Percentiles rank a stretch among this genome's conserved stretches.
phyloP scores from a whole-genome alignment of 2,329 filamentous ascomycete genomes.

The Fusarium chuoi region DNA sequence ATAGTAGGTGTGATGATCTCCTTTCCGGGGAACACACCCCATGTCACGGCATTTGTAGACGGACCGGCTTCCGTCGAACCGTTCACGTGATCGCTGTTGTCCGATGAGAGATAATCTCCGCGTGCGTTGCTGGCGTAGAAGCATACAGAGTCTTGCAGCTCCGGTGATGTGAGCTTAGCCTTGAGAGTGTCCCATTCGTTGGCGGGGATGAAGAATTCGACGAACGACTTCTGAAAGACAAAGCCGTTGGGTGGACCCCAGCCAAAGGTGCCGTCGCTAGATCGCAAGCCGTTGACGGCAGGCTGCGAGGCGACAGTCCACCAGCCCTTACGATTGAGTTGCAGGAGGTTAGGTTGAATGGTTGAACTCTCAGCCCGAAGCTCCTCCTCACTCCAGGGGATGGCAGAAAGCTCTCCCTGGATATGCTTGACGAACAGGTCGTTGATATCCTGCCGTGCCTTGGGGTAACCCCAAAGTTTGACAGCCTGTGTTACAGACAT shows the following conservation, averaged over 20 bases:
- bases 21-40: constrained; percentile 94
- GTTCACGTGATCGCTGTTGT: constrained; percentile 55
- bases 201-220: constrained; percentile 90
- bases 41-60: constrained; percentile 93
- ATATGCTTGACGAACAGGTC: constrained; percentile 84
- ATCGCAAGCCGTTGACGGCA: constrained; percentile 86
- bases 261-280: constrained; percentile 82
- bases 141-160: constrained; percentile 74
- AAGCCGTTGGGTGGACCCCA: constrained; percentile 95
- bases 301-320: constrained; percentile 98
- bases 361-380: constrained; percentile 84
- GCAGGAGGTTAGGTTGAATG: constrained; percentile 80
- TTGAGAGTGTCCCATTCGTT: constrained; percentile 77
- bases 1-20: constrained; percentile 97
- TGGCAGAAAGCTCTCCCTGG: constrained; percentile 78
- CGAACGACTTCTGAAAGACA: constrained; percentile 98
- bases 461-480: constrained; percentile 85
- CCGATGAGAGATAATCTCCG: constrained; percentile 82
- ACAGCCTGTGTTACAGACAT: constrained; percentile 87
- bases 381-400: constrained; percentile 94
- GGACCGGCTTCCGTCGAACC: constrained; percentile 47
- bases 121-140: constrained; percentile 87
- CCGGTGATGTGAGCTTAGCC: constrained; percentile 67
- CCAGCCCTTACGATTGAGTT: constrained; percentile 84
- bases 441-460: constrained; percentile 76